Base-by-base conservation (phyloP, 768 basidiomycete species). In the Astraeus odoratus region DNA sequence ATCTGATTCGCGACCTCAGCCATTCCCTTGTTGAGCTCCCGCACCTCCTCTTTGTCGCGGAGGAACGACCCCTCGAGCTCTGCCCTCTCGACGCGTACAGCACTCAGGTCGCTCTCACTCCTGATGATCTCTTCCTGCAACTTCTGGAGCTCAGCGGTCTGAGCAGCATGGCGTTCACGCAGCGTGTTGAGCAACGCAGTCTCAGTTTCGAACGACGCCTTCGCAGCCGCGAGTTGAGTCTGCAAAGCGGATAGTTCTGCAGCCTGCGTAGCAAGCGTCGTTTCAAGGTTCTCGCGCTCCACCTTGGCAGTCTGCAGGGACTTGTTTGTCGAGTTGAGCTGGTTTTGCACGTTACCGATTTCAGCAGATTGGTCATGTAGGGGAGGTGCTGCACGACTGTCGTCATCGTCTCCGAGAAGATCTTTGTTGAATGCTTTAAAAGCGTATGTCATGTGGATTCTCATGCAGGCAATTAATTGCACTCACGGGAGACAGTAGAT, bases 21-120 rank as follows among this genome's bases (percentile, higher is more conserved):
- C 86, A 97, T 88, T 60, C 77, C 80, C 55, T 80, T 78, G 57
- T 96, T 83, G 50, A 97, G 66, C 33, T 83, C 87, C 33, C 95
- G 74, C 4, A 87, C 80, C 49, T 97, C 96, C 63, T 99, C 96
- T 67, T 94, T 97, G 63, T 98, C 96, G 29, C 87, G 75, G 49
- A 99, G 63, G 46, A 94, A 76, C 2, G 77, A 67, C 8, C 91
- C 88, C 61, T 94, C 92, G 18, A 97, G 72, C 65, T 98, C 96
- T 6, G 83, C 72, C 69, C 94, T 97, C 68, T 97, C 93, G 18
- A 91, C 80, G 13, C 84, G 73, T 37, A 95, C 58, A 7, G 86
- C 93, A 51, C 88, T 91, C 31, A 99, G 73, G 52, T 97, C 92
- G 58, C 90, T 92, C 68, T 98, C 94, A 4, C 87, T 83, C 33